Base-by-base conservation (phyloP, 352 stramenopile genomes). In the Pythium oligandrum region DNA sequence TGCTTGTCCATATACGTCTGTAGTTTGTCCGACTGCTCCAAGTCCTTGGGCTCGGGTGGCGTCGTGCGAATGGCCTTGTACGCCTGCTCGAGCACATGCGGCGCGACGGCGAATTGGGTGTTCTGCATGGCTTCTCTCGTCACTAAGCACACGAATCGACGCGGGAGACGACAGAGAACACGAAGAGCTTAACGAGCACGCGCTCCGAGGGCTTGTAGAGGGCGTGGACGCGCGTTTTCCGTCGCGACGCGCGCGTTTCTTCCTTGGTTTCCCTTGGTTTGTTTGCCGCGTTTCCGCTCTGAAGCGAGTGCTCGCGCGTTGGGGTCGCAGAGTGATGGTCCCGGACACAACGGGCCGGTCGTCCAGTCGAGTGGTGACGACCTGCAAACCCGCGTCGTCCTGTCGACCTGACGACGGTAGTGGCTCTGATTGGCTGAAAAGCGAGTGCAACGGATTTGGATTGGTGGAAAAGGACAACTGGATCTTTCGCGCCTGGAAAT, bases 21-120 rank as follows among this genome's bases (percentile, higher is more conserved):
- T 33, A 95, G 75, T 66, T 93, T 90, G 35, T 57, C 54, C 47
- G 83, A 93, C 66, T 92, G 76, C 61, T 95, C 85, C 33, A 93
- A 39, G 52, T 95, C 85, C 51, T 88, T 90, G 33, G 75, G 68
- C 57, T 95, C 85, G 3, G 85, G 85, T 26, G 80, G 78, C 53
- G 85, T 91, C 56, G 82, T 85, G 63, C 85, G 85, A 65, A 95
- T 95, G 49, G 85, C 78, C 71, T 92, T 92, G 71, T 95, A 95
- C 35, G 85, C 85, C 72, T 95, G 85, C 58, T 95, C 82, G 38
- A 95, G 73, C 55, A 89, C 73, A 53, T 88, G 75, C 32, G 79
- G 63, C 51, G 78, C 74, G 59, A 91, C 83, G 4, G 65, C 74
- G 51, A 90, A 86, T 51, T 75, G 71, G 57, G 68, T 55, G 74